phyloP scores from a whole-genome alignment of 768 basidiomycete genomes.

The Termitomyces titanicus region DNA sequence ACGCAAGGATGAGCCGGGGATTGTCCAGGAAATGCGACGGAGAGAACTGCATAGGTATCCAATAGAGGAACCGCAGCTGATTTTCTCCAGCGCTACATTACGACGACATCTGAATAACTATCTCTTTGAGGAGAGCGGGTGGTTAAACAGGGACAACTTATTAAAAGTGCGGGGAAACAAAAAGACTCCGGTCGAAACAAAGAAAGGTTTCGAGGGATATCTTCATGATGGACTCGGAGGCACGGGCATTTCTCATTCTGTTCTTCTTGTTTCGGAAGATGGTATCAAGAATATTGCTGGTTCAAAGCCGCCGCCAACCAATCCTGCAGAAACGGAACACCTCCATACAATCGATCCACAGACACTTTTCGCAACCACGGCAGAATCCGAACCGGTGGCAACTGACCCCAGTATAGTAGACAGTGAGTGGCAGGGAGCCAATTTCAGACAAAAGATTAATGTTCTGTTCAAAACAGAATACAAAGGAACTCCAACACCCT shows the following conservation, averaged over 20 bases:
- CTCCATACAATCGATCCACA: slow-evolving; percentile 15
- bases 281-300: slow-evolving; percentile 55
- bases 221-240: slow-evolving; percentile 15
- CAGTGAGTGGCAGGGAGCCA: slow-evolving; percentile 17
- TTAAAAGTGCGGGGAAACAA: slow-evolving; percentile 33
- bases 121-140: slow-evolving; percentile 54
- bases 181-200: background rate
- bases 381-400: slow-evolving; percentile 10
- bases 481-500: slow-evolving; percentile 42
- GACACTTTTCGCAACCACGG: slow-evolving; percentile 13
- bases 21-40: slow-evolving; percentile 14
- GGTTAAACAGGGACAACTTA: slow-evolving; percentile 46
- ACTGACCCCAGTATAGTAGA: slow-evolving; percentile 17
- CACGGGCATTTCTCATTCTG: slow-evolving; percentile 42
- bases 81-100: slow-evolving; percentile 72
- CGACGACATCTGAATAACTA: slow-evolving; percentile 49
- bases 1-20: slow-evolving; percentile 21
- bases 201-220: background rate
- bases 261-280: slow-evolving; percentile 56
- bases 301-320: slow-evolving; percentile 24
- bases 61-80: slow-evolving; percentile 47
- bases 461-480: slow-evolving; percentile 43
- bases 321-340: slow-evolving; percentile 2
- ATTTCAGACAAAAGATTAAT: slow-evolving; percentile 1
- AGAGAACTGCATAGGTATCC: slow-evolving; percentile 8